Conservation (phyloP, 768 basidiomycete genomes). For the Boletus subparvulus region DNA sequence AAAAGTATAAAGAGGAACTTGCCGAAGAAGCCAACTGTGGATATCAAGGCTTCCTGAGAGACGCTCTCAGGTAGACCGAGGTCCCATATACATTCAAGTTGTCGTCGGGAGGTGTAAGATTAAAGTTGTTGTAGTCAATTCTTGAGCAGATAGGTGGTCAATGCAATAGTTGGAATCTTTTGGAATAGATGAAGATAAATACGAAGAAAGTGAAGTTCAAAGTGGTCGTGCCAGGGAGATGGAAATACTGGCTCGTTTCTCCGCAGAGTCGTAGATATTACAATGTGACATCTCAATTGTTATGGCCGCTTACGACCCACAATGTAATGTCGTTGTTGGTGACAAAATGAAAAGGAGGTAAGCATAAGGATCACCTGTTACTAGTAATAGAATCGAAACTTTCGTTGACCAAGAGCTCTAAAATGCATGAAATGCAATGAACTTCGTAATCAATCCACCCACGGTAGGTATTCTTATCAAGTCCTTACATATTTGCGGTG, state of each 20-base stretch:
- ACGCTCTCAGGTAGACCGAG: neutral
- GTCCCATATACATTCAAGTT: neutral
- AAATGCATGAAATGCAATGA: neutral
- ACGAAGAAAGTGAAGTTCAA: no score
- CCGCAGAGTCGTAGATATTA: no score
- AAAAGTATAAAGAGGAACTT: conserved; percentile 10
- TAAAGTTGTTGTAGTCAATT: neutral
- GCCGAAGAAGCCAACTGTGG: conserved; percentile 5
- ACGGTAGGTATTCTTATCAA: neutral
- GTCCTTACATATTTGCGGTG: no score
- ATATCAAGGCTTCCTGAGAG: conserved; percentile 10
- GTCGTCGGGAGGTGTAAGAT: neutral
- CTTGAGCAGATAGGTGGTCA: neutral
- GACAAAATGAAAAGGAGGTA: neutral
- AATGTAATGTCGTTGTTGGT: neutral
- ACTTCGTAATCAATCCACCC: neutral
- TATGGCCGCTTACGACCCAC: neutral
- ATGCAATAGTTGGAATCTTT: neutral
- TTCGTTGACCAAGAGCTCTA: neutral
- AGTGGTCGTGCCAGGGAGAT: no score
- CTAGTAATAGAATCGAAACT: neutral
- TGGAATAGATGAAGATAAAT: no score
- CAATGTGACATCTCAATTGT: no score
- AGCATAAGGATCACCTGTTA: neutral
- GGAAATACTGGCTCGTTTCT: no score